phyloP scores from a whole-genome alignment of 225 moss, liverwort and hornwort genomes.

The Ulota crispa region DNA sequence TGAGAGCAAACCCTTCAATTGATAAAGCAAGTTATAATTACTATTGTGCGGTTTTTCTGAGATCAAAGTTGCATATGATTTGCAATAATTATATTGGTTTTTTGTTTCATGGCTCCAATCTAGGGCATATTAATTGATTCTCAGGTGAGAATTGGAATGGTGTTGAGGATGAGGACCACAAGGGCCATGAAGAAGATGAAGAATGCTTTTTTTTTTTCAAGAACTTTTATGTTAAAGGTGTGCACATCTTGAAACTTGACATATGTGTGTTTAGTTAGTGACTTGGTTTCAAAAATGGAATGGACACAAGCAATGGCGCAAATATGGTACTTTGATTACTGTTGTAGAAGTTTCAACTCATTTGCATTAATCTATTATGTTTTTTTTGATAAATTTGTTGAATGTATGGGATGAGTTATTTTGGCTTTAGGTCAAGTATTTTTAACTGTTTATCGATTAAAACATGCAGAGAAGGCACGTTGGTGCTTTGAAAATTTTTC shows the following conservation, averaged over 20 bases:
- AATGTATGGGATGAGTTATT: background rate
- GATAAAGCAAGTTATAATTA: too few relatives aligned
- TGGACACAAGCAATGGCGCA: background rate
- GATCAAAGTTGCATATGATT: background rate
- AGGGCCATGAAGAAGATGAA: constrained; percentile 18
- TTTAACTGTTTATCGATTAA: background rate
- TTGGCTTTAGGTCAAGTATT: constrained; percentile 1
- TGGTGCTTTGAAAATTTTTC: background rate
- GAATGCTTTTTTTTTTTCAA: background rate
- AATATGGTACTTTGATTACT: background rate
- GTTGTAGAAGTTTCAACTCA: background rate
- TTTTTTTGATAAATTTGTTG: background rate
- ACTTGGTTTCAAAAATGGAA: background rate
- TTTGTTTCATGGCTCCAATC: background rate
- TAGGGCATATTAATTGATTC: constrained; percentile 9
- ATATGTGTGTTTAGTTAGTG: background rate
- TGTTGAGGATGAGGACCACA: constrained; percentile 14
- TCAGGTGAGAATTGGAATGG: background rate
- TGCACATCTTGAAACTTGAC: background rate
- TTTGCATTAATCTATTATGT: background rate
- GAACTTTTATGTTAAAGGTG: constrained; percentile 12
- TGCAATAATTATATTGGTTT: background rate
- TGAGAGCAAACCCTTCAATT: background rate
- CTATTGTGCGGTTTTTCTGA: background rate
- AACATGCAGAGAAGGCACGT: background rate